Base-by-base conservation (phyloP, 305 asterid genomes). In the Euphrasia arctica region DNA sequence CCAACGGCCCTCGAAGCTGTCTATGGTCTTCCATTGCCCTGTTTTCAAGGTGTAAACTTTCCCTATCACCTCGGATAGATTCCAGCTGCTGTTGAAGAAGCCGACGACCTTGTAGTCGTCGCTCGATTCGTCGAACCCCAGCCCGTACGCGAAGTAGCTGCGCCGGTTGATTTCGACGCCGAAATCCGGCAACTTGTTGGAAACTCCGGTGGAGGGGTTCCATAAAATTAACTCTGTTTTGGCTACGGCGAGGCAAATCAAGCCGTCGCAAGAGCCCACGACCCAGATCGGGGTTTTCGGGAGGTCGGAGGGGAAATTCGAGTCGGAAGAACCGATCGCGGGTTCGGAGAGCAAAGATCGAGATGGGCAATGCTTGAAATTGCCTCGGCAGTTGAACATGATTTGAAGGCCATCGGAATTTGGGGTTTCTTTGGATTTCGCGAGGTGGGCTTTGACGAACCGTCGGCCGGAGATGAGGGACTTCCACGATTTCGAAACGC, bases 31-130 rank as follows among this genome's bases (percentile, higher is more conserved):
- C 96, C 96, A 84, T 32, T 69, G 14, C 70, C 79, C 64, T 9
- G 28, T 65, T 70, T 54, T 82, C 75, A 77, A 43, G 65, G 90
- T 77, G 47, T 77, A 86, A 12, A 86, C 75, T 43, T 58, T 68
- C 43, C 74, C 83, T 13, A 56, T 64, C 50, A 54, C 58, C 66
- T 58, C 78, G 59, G 41, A 27, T 12, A 3, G 56, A 42, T 45
- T 13, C 25, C 56, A 47, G 54, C 1, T 15, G 15, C 45, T 43
- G 18, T 74, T 68, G 36, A 70, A 66, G 13, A 84, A 48, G 0
- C 67, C 73, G 64, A 86, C 83, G 13, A 86, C 80, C 58, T 86
- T 88, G 58, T 86, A 87, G 71, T 84, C 91, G 61, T 79, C 79
- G 42, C 50, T 73, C 0, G 55, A 61, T 47, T 22, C 59, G 66